Percentiles rank a stretch among this genome's conserved stretches.
Conservation (phyloP, 495 filamentous ascomycete species). For the Polyplosphaeria fusca region DNA sequence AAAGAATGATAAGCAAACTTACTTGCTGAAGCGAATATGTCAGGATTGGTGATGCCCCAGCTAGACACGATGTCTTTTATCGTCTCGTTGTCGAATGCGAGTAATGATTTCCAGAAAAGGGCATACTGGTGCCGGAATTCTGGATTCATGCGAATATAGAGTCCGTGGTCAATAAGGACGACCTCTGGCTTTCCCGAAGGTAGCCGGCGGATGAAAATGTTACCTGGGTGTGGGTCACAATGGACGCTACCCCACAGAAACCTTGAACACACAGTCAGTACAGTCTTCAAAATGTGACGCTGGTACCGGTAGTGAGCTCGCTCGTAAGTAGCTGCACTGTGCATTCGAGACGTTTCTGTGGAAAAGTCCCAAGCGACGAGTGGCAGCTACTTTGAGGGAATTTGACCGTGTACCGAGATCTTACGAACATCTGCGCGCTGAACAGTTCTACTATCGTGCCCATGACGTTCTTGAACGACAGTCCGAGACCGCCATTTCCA, state of each 20-base stretch:
- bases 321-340: too few relatives aligned
- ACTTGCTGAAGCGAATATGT: slow-evolving; percentile 90
- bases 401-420: too few relatives aligned
- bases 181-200: slow-evolving; percentile 80
- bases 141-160: slow-evolving; percentile 87
- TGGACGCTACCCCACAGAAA: slow-evolving; percentile 93
- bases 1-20: too few relatives aligned
- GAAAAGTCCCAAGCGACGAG: too few relatives aligned
- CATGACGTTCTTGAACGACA: slow-evolving; percentile 83
- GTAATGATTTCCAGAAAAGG: slow-evolving; percentile 85
- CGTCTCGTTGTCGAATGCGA: slow-evolving; percentile 88
- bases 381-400: too few relatives aligned
- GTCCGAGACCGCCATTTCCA: slow-evolving; percentile 72
- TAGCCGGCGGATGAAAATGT: slow-evolving; percentile 88
- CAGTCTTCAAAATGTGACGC: too few relatives aligned
- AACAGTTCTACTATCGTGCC: slow-evolving; percentile 93
- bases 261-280: too few relatives aligned
- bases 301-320: too few relatives aligned
- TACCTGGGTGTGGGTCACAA: slow-evolving; percentile 94
- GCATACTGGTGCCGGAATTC: slow-evolving; percentile 86
- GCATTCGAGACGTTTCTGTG: too few relatives aligned
- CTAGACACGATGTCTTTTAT: slow-evolving; percentile 63
- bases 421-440: slow-evolving; percentile 91
- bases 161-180: slow-evolving; percentile 92
- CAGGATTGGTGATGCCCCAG: slow-evolving; percentile 86